Conservation (phyloP, 2,329 filamentous ascomycete species). For the Bipolaris cookei region DNA sequence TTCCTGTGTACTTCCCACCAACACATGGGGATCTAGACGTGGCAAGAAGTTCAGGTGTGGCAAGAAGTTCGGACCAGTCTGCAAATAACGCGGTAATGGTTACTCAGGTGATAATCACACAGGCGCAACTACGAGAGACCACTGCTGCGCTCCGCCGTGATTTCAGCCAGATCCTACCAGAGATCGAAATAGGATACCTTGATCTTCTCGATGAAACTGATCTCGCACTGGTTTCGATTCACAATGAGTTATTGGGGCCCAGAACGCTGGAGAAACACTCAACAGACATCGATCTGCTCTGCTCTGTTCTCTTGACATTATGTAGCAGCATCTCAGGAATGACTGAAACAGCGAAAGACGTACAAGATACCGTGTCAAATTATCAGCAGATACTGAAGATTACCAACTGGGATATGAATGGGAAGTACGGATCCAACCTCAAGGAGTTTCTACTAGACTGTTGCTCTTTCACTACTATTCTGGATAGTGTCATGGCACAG, state of each 20-base stretch:
- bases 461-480: slow-evolving; percentile 27
- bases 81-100: slow-evolving; percentile 20
- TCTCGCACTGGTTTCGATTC: slow-evolving; percentile 23
- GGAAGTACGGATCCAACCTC: slow-evolving; percentile 25
- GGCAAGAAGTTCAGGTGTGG: slow-evolving; percentile 22
- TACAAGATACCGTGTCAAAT: background rate
- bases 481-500: slow-evolving; percentile 28
- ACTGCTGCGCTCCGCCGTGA: slow-evolving; percentile 18
- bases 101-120: slow-evolving; percentile 25
- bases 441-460: slow-evolving; percentile 29
- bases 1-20: slow-evolving; percentile 44
- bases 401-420: slow-evolving; percentile 31
- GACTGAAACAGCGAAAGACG: slow-evolving; percentile 29
- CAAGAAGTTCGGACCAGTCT: slow-evolving; percentile 15
- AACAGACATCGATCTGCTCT: slow-evolving; percentile 32
- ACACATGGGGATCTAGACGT: slow-evolving; percentile 39
- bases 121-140: slow-evolving; percentile 26
- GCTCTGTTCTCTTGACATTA: slow-evolving; percentile 29
- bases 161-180: slow-evolving; percentile 21
- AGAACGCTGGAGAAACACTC: too few relatives aligned
- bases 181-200: slow-evolving; percentile 22
- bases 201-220: slow-evolving; percentile 25
- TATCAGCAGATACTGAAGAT: slow-evolving; percentile 33
- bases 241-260: background rate
- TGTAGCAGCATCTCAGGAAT: slow-evolving; percentile 33